phyloP scores from a whole-genome alignment of 352 stramenopile species.

The Globisporangium cystogenes region DNA sequence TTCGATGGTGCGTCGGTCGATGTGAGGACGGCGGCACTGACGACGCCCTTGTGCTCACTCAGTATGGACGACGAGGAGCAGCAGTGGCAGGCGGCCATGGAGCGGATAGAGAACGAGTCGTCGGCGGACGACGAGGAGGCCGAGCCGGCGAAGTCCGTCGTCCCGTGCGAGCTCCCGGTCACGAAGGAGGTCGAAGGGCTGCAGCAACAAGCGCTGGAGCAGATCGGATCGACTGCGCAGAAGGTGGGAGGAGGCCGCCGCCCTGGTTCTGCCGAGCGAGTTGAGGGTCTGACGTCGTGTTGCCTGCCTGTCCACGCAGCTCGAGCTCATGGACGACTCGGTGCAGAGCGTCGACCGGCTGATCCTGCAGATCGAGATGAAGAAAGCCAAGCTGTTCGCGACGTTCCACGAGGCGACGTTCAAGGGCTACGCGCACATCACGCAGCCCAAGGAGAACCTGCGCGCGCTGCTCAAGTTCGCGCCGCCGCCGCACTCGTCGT shows the following conservation, averaged over 20 bases:
- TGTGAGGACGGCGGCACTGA: background rate
- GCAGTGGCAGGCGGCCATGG: conserved; percentile 44
- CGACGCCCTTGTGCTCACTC: background rate
- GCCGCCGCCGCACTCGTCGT: background rate
- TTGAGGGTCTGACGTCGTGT: background rate
- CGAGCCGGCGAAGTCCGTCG: conserved; percentile 8
- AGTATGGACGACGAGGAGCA: conserved; percentile 48
- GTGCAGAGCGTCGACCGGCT: conserved; percentile 59
- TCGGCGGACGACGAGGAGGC: conserved; percentile 12
- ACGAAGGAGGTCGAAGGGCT: conserved; percentile 37
- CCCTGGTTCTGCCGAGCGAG: background rate
- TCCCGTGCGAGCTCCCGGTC: conserved; percentile 36
- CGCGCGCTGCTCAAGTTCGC: conserved; percentile 42
- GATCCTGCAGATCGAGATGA: conserved; percentile 60
- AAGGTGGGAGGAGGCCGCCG: conserved; percentile 18
- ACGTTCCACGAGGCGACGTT: conserved; percentile 75
- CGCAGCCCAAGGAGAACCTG: conserved; percentile 65
- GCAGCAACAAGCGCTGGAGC: conserved; percentile 37
- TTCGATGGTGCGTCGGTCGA: background rate
- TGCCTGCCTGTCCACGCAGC: conserved; percentile 14
- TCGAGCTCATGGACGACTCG: conserved; percentile 55
- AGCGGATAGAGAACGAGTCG: conserved; percentile 21
- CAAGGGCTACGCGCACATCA: conserved; percentile 61
- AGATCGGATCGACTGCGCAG: conserved; percentile 34
- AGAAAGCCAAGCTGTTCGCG: conserved; percentile 59